Percentiles rank a stretch among this genome's conserved stretches.
These are phyloP conservation scores for Podochytrium sp. DNA, from an alignment of 192 early-diverging fungal genomes.

Conservation along the genomic window DNA sequence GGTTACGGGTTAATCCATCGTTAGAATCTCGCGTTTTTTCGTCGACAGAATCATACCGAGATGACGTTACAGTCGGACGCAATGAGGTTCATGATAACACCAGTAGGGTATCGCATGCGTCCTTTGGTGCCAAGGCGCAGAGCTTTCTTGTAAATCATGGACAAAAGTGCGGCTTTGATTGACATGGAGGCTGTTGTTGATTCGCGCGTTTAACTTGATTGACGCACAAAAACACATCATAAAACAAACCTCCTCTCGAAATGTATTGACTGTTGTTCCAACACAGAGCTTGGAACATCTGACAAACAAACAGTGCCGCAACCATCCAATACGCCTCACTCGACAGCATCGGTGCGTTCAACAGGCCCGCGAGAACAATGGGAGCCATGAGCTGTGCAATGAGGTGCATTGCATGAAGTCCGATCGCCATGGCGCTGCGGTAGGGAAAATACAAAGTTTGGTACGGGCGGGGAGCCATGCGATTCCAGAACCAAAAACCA, in stretches of 20 bases:
- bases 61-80: constrained; percentile 16
- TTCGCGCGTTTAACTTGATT: not conserved
- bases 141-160: constrained; percentile 21
- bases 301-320: constrained; percentile 5
- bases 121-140: constrained; percentile 17
- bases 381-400: constrained; percentile 6
- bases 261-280: constrained; percentile 33
- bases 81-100: constrained; percentile 27
- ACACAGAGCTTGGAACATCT: constrained; percentile 11
- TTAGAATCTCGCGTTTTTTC: not conserved
- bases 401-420: not conserved
- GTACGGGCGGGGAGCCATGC: no score
- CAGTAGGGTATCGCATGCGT: constrained; percentile 2
- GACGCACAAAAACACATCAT: not conserved
- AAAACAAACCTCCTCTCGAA: not conserved
- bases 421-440: not conserved
- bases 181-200: constrained; percentile 10
- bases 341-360: not conserved
- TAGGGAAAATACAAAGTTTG: no score
- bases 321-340: not conserved
- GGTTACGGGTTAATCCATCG: constrained; percentile 50
- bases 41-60: not conserved
- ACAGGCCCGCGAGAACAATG: not conserved
- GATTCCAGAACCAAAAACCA: no score
- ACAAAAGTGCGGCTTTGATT: constrained; percentile 8